Evolutionary conservation across 1,284 basidiomycete species (phyloP).

Genomic region (Sanguinoderma infundibulare): DNA sequence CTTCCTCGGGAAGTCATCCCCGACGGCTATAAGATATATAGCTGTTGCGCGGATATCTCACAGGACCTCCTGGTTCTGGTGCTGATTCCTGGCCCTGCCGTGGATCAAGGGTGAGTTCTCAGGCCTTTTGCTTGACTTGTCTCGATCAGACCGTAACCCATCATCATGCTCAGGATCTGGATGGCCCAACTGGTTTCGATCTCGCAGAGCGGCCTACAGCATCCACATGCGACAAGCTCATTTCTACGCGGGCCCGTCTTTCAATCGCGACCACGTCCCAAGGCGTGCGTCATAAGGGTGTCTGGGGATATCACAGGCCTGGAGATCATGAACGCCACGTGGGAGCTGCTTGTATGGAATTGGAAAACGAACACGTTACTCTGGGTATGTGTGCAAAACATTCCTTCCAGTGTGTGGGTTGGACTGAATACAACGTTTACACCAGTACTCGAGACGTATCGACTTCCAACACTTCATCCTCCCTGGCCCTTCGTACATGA

Average conservation of each 20-base stretch:
- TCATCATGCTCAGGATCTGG: not conserved
- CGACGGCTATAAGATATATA: not conserved
- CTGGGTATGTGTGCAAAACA: no score
- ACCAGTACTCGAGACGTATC: not conserved
- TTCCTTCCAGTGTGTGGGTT: no score
- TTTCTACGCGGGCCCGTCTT: not conserved
- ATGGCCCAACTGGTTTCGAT: not conserved
- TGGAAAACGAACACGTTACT: not conserved
- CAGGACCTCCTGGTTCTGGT: not conserved
- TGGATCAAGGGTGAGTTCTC: not conserved
- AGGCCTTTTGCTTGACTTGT: not conserved
- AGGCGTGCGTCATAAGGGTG: not conserved
- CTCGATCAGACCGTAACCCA: not conserved
- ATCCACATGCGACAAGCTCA: not conserved
- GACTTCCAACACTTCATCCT: not conserved
- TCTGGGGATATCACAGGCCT: not conserved
- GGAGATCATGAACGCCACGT: not conserved
- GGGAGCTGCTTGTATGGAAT: not conserved
- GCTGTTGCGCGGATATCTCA: not conserved
- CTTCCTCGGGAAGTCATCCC: not conserved
- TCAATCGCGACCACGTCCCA: not conserved
- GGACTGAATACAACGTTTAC: not conserved
- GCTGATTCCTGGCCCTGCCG: not conserved
- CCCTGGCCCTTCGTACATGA: not conserved
- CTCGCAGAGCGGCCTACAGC: not conserved